These are phyloP conservation scores for Dionaea muscipula DNA, from an alignment of 179 eudicot genomes.

Conservation along the genomic window DNA sequence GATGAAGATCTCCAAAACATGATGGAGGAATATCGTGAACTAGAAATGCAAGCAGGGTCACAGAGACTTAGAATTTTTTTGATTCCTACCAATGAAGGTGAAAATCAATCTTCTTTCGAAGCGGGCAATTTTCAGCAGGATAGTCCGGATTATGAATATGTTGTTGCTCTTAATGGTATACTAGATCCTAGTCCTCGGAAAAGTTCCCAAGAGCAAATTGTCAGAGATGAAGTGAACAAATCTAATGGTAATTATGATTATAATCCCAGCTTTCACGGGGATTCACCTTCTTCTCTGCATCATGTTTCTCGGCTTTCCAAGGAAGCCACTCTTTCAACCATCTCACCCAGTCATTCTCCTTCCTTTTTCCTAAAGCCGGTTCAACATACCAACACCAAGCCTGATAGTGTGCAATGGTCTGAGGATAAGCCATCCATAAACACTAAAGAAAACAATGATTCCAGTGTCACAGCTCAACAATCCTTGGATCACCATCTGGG, in stretches of 20 bases:
- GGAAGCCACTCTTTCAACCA: conserved; percentile 20
- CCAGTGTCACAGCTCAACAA: conserved; percentile 25
- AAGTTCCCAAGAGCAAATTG: conserved; percentile 42
- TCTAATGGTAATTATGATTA: conserved; percentile 26
- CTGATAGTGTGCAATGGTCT: conserved; percentile 18
- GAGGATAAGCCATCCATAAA: conserved; percentile 30
- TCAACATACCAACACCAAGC: conserved; percentile 22
- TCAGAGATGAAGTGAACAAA: conserved; percentile 22
- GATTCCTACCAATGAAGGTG: conserved; percentile 41
- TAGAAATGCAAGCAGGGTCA: conserved; percentile 37
- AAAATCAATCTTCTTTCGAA: conserved; percentile 33
- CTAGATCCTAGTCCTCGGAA: conserved; percentile 36
- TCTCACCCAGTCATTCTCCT: conserved; percentile 37
- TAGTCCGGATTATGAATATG: conserved; percentile 61
- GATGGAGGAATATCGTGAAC: conserved; percentile 85
- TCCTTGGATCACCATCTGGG: conserved; percentile 24
- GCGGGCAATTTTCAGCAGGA: conserved; percentile 32
- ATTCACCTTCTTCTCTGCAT: conserved; percentile 36
- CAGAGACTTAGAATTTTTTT: conserved; percentile 70
- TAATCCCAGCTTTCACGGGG: conserved; percentile 34
- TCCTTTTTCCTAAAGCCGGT: conserved; percentile 27
- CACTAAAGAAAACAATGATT: conserved; percentile 30
- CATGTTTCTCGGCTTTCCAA: conserved; percentile 22
- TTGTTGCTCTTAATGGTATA: conserved; percentile 71
- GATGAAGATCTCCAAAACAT: conserved; percentile 79